Evolutionary conservation across 2,329 filamentous ascomycete genomes (phyloP), one percentile per base, ranked within the genome.

Genomic region (Fusarium veterinarium): DNA sequence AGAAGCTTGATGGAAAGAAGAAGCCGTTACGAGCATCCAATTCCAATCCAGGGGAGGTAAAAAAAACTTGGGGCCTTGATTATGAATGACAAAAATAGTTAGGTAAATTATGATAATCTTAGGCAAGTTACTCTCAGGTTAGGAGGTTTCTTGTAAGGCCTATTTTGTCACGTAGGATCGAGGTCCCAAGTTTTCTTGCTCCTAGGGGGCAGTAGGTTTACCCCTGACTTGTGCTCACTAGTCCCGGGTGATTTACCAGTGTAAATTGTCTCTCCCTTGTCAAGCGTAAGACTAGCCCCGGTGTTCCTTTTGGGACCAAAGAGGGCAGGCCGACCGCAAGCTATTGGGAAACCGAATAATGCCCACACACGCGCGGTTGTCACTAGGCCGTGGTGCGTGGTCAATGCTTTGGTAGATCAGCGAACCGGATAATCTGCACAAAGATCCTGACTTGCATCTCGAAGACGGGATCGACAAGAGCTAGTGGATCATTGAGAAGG

Each of bases 161-260:
- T 49, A 19, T 19, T 49, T 7, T 49, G n/a, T 33, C 46, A 23
- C 46, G 1, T 2, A 2, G 5, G 20, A 49, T 49, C 11, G 8
- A 33, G 16, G 30, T 19, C 23, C 41, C 23, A 44, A 19, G 23
- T 8, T 44, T 25, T 44, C 41, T 44, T 25, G 23, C 23, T 44
- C 10, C 23, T 25, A 2, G 16, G 38, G 10, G 23, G 28, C 28
- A 48, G 45, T 70, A 44, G 41, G 49, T 51, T 67, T 68, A 74
- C 71, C 71, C 71, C 71, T 73, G 71, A 73, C 71, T 71, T 68
- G 53, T 49, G 23, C n/a, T 48, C 17, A 37, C 52, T 71, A 73
- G 67, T 33, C 37, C 53, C 67, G 65, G 70, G 62, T 71, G 60
- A 59, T 71, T 66, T 70, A 53, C 60, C 62, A 69, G 52, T 52